A percentile compares a stretch with the other conserved stretches of the same genome.
Conservation (phyloP, 2,329 filamentous ascomycete species). For the Gaeumannomyces tritici region DNA sequence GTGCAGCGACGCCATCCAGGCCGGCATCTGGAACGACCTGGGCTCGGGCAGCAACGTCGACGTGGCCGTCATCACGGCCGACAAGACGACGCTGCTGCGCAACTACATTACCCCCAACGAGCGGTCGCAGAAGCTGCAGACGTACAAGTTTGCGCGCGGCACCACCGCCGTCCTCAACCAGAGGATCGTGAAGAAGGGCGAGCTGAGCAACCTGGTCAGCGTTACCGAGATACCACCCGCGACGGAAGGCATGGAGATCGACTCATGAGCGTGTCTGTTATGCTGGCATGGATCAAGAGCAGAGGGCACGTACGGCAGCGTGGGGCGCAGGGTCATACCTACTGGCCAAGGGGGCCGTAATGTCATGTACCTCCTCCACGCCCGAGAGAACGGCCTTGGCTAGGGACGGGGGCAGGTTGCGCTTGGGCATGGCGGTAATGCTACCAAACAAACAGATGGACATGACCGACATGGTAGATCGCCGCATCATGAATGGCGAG, state of each 20-base stretch:
- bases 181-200: constrained; percentile 89
- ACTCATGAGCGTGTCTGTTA: constrained; percentile 35
- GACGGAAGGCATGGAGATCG: constrained; percentile 61
- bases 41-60: constrained; percentile 97
- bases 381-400: background rate
- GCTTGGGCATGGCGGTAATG: background rate
- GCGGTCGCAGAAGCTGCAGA: constrained; percentile 81
- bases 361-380: background rate
- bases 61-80: constrained; percentile 86
- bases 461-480: background rate
- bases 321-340: background rate
- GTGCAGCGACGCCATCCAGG: constrained; percentile 77
- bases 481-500: background rate
- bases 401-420: background rate
- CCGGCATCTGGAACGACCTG: constrained; percentile 98
- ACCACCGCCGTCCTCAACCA: constrained; percentile 96
- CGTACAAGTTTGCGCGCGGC: constrained; percentile 81
- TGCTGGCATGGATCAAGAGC: background rate
- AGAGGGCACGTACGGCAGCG: background rate
- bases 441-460: background rate
- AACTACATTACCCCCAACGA: constrained; percentile 93
- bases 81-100: constrained; percentile 88
- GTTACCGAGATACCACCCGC: constrained; percentile 65
- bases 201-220: constrained; percentile 88
- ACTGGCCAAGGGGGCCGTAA: background rate